Conservation (phyloP, 2,329 filamentous ascomycete species). For the Diaporthe vexans region DNA sequence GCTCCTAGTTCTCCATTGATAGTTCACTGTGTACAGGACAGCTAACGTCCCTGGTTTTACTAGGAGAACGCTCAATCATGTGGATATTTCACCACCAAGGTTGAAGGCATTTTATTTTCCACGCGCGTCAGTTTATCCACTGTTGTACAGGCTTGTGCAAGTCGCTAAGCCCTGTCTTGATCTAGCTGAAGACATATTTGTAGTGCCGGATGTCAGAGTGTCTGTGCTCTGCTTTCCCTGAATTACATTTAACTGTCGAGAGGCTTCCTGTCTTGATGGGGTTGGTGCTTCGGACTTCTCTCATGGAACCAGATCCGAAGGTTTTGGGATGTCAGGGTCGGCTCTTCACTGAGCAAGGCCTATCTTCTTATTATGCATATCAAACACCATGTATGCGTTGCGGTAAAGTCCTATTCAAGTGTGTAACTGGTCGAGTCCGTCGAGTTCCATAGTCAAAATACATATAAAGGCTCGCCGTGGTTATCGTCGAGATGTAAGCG, state of each 20-base stretch:
- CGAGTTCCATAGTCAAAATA: not conserved
- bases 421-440: not conserved
- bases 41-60: no score
- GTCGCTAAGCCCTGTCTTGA: no score
- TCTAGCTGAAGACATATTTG: not conserved
- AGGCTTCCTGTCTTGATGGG: no score
- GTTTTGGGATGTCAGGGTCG: no score
- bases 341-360: no score
- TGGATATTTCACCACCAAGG: not conserved
- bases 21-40: no score
- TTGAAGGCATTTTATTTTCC: not conserved
- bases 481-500: not conserved
- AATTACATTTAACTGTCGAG: no score
- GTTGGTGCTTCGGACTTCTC: no score
- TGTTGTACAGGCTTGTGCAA: not conserved
- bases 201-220: not conserved
- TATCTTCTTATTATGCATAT: no score
- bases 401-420: conserved; percentile 7
- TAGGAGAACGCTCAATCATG: not conserved
- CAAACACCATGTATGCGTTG: not conserved
- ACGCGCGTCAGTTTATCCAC: not conserved
- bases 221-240: not conserved
- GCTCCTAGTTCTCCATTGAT: not conserved
- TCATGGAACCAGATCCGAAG: no score
- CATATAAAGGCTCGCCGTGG: not conserved